phyloP scores from a whole-genome alignment of 176 grass and related monocot genomes.

The Panicum miliaceum region DNA sequence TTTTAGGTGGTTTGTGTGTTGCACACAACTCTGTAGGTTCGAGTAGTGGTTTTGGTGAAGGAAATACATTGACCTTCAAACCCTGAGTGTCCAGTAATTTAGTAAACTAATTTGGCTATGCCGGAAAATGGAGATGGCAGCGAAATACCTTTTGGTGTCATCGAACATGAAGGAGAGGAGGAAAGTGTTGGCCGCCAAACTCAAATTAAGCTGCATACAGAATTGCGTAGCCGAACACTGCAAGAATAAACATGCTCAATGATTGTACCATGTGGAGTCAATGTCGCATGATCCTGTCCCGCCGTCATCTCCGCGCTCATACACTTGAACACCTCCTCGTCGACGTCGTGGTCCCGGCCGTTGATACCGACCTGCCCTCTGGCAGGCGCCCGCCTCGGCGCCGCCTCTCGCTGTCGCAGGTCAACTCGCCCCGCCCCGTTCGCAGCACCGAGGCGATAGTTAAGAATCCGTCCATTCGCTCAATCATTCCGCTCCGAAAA shows the following conservation, averaged over 20 bases:
- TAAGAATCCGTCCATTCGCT: background rate
- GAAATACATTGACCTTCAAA: too few relatives aligned
- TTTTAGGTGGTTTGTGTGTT: too few relatives aligned
- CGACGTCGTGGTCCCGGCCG: background rate
- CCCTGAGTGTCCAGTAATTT: too few relatives aligned
- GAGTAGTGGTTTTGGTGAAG: too few relatives aligned
- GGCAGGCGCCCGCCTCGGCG: background rate
- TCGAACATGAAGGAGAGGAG: too few relatives aligned
- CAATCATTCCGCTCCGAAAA: background rate
- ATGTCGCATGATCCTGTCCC: background rate
- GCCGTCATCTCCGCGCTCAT: background rate
- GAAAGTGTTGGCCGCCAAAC: too few relatives aligned
- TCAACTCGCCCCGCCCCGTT: slow-evolving; percentile 39
- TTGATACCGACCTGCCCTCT: background rate
- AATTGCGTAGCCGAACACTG: background rate
- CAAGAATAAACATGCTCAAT: background rate
- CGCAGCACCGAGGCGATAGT: slow-evolving; percentile 3
- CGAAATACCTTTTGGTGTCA: too few relatives aligned
- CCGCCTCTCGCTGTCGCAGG: slow-evolving; percentile 27
- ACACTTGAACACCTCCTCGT: slow-evolving; percentile 9
- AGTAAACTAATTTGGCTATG: too few relatives aligned
- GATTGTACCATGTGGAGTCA: background rate
- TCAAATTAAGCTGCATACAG: too few relatives aligned
- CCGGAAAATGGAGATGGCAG: too few relatives aligned
- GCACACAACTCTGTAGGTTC: too few relatives aligned